These are phyloP conservation scores for Pyrenophora teres DNA, from an alignment of 2,329 filamentous ascomycete species.

Conservation along the genomic window DNA sequence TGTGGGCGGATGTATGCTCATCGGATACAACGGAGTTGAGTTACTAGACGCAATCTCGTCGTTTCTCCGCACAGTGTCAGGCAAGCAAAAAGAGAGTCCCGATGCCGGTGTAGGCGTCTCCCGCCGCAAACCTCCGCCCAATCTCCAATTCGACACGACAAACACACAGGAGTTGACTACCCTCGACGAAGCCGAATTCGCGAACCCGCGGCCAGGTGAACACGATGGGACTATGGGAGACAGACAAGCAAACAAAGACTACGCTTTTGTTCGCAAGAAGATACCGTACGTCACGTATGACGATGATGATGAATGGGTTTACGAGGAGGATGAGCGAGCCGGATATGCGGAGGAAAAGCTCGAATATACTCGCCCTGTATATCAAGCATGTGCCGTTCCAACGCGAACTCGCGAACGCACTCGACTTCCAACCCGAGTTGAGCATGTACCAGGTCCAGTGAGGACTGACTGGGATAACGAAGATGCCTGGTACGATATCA, in stretches of 20 bases:
- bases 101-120: slow-evolving; percentile 29
- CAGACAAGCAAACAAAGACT: neutral
- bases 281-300: too few species aligned
- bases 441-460: too few species aligned
- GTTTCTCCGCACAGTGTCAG: slow-evolving; percentile 20
- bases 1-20: slow-evolving; percentile 30
- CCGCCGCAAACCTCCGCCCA: slow-evolving; percentile 29
- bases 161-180: slow-evolving; percentile 18
- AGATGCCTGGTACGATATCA: too few species aligned
- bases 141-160: slow-evolving; percentile 6
- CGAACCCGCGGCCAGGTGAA: slow-evolving; percentile 17
- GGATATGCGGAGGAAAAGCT: too few species aligned
- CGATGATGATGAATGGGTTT: too few species aligned
- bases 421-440: too few species aligned
- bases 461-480: too few species aligned
- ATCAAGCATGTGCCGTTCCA: too few species aligned
- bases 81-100: slow-evolving; percentile 22
- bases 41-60: slow-evolving; percentile 21
- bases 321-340: too few species aligned
- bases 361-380: too few species aligned
- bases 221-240: neutral
- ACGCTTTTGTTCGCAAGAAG: too few species aligned
- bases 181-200: slow-evolving; percentile 33
- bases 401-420: too few species aligned
- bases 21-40: slow-evolving; percentile 39